Conservation (phyloP, 2,329 filamentous ascomycete genomes). For the Grosmannia huntii region DNA sequence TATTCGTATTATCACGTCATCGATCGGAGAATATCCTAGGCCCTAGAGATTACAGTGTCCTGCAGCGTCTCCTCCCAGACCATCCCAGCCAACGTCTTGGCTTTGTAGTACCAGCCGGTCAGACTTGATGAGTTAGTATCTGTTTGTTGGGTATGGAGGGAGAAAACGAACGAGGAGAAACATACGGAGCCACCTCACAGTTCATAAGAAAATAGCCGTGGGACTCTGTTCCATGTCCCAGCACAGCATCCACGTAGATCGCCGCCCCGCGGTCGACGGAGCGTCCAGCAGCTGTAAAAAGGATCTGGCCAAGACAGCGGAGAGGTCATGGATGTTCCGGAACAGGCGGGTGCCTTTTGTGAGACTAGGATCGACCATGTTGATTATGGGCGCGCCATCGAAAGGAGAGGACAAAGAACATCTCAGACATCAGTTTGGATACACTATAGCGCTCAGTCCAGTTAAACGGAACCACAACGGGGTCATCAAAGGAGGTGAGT, state of each 20-base stretch:
- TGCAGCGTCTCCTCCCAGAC: conserved; percentile 27
- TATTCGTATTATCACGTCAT: not conserved
- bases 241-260: conserved; percentile 5
- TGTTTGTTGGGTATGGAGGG: not conserved
- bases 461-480: not conserved
- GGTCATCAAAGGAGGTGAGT: conserved; percentile 8
- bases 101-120: conserved; percentile 16
- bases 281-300: not conserved
- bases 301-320: not conserved
- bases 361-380: conserved; percentile 7
- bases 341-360: conserved; percentile 5
- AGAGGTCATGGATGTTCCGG: not conserved
- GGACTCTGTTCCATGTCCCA: conserved; percentile 1
- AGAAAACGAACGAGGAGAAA: not conserved
- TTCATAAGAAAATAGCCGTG: conserved; percentile 7
- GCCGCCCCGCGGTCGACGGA: conserved; percentile 1
- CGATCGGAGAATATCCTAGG: conserved; percentile 1
- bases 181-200: conserved; percentile 3
- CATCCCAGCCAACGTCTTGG: conserved; percentile 20
- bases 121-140: not conserved
- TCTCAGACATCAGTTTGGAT: conserved; percentile 20
- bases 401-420: conserved; percentile 9
- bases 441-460: conserved; percentile 1
- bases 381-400: not conserved
- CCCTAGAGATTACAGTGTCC: conserved; percentile 21